Evolutionary conservation across 1,139 yeast genomes (phyloP).

Genomic region (Yamadazyma triangularis): DNA sequence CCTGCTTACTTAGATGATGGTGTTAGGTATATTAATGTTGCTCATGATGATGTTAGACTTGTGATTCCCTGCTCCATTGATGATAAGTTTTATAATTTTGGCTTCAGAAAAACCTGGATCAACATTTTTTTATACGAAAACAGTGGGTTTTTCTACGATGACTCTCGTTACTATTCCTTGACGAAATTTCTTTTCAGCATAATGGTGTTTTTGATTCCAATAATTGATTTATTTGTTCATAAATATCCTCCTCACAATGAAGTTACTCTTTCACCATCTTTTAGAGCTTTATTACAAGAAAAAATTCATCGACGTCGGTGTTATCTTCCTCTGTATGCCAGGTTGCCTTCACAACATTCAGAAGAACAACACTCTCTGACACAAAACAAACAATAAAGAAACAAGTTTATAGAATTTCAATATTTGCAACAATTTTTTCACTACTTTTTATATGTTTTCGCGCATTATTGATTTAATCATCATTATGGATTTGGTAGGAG

Average conservation of each 20-base stretch:
- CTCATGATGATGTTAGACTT: slow-evolving; percentile 18
- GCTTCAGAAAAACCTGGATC: slow-evolving; percentile 29
- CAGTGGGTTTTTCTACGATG: slow-evolving; percentile 5
- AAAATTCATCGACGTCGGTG: slow-evolving; percentile 19
- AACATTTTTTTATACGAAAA: slow-evolving; percentile 20
- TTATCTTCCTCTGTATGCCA: slow-evolving; percentile 18
- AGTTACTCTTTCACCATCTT: slow-evolving; percentile 9
- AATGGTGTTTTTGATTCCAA: slow-evolving; percentile 25
- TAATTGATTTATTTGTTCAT: slow-evolving; percentile 20
- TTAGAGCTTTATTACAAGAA: slow-evolving; percentile 13
- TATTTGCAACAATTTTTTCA: too few species aligned
- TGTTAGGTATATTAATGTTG: slow-evolving; percentile 30
- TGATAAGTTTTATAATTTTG: slow-evolving; percentile 25
- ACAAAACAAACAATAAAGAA: too few species aligned
- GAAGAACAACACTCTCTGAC: too few species aligned
- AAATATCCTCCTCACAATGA: slow-evolving; percentile 9
- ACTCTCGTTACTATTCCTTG: slow-evolving; percentile 5
- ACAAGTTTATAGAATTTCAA: too few species aligned
- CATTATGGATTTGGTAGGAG: slow-evolving; percentile 67
- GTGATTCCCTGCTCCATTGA: slow-evolving; percentile 26
- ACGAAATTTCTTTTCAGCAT: slow-evolving; percentile 16
- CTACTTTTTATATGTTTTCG: too few species aligned
- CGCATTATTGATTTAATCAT: not conserved
- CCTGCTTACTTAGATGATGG: slow-evolving; percentile 17
- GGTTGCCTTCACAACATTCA: too few species aligned